Percentiles rank a stretch among this genome's conserved stretches.
These are phyloP conservation scores for Xylaria cubensis DNA, from an alignment of 495 filamentous ascomycete species.

Conservation along the genomic window DNA sequence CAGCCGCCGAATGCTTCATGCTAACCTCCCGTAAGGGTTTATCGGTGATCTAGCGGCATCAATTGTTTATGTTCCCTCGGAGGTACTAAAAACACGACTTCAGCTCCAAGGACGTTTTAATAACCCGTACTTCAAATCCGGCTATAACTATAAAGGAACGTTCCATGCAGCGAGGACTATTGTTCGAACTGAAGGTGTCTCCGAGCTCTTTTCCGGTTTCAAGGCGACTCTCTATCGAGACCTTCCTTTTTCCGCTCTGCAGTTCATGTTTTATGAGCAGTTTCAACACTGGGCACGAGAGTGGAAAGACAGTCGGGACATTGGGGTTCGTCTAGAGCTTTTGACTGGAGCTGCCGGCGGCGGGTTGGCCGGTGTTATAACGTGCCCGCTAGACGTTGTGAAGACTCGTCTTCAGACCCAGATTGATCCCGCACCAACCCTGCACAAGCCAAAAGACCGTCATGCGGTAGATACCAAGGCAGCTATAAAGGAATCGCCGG, in stretches of 20 bases:
- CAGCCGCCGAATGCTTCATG: slow-evolving; percentile 13
- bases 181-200: slow-evolving; percentile 76
- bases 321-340: slow-evolving; percentile 85
- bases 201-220: slow-evolving; percentile 91
- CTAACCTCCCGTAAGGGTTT: slow-evolving; percentile 66
- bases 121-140: slow-evolving; percentile 89
- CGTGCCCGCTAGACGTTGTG: slow-evolving; percentile 95
- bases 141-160: slow-evolving; percentile 90
- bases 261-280: slow-evolving; percentile 98
- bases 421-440: slow-evolving; percentile 59
- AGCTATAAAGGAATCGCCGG: slow-evolving; percentile 27
- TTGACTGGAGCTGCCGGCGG: slow-evolving; percentile 90
- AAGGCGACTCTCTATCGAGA: slow-evolving; percentile 94
- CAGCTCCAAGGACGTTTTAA: slow-evolving; percentile 95
- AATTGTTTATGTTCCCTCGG: slow-evolving; percentile 91
- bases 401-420: slow-evolving; percentile 98
- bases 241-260: slow-evolving; percentile 91
- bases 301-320: slow-evolving; percentile 72
- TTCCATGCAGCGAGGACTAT: slow-evolving; percentile 84
- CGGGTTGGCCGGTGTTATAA: slow-evolving; percentile 91
- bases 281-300: slow-evolving; percentile 79
- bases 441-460: slow-evolving; percentile 35
- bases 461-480: slow-evolving; percentile 27
- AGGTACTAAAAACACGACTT: slow-evolving; percentile 93
- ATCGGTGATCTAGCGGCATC: slow-evolving; percentile 91